Conservation (phyloP, 192 early-diverging fungal genomes). For the Coemansia erecta region DNA sequence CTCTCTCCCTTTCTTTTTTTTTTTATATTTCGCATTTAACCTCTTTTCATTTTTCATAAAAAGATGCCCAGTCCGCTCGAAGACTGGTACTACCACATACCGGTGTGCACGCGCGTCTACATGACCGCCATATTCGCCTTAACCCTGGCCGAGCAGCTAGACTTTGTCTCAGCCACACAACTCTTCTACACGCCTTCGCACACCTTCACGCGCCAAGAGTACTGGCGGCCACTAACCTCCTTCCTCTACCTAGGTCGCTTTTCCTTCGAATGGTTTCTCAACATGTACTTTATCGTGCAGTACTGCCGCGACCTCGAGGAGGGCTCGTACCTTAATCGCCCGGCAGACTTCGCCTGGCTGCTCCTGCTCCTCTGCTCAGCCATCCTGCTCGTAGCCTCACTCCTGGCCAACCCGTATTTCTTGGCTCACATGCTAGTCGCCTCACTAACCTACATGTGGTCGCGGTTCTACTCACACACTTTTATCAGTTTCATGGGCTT, state of each 20-base stretch:
- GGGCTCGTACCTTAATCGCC: conserved; percentile 83
- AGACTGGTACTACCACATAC: conserved; percentile 89
- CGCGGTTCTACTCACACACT: conserved; percentile 88
- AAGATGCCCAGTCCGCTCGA: conserved; percentile 64
- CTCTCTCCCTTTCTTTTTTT: conserved; percentile 2
- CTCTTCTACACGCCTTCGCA: conserved; percentile 78
- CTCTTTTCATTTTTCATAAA: not conserved
- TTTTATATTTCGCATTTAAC: not conserved
- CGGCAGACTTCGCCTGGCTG: conserved; percentile 93
- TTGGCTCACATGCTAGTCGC: conserved; percentile 79
- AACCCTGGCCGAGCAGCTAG: conserved; percentile 85
- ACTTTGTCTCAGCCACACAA: conserved; percentile 74
- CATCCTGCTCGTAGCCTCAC: conserved; percentile 53
- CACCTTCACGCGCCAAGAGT: conserved; percentile 72
- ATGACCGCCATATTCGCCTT: conserved; percentile 73
- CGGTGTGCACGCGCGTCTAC: conserved; percentile 82
- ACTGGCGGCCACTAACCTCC: conserved; percentile 88
- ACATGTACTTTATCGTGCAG: conserved; percentile 85
- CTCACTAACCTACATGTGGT: conserved; percentile 94
- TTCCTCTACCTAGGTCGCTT: conserved; percentile 93
- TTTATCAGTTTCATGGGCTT: conserved; percentile 87
- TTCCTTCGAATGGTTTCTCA: conserved; percentile 89
- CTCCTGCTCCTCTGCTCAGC: conserved; percentile 63
- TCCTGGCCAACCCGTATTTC: conserved; percentile 62
- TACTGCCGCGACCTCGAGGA: conserved; percentile 94